A percentile compares a stretch with the other conserved stretches of the same genome.
Evolutionary conservation across 1,284 basidiomycete genomes (phyloP).

Genomic region (Rhizoctonia solani): DNA sequence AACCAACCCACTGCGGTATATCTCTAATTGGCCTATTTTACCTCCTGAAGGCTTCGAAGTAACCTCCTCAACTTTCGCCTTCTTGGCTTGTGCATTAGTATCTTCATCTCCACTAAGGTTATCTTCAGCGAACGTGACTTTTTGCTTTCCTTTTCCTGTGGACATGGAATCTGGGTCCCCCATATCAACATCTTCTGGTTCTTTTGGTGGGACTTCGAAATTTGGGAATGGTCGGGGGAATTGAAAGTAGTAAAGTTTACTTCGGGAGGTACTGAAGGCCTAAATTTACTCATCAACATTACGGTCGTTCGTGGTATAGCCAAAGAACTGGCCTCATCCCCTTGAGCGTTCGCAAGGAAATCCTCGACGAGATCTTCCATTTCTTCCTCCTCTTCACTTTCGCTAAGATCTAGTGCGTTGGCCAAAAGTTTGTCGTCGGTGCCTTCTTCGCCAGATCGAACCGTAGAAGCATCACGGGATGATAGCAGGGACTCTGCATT

Average conservation of each 20-base stretch:
- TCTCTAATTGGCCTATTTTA: constrained; percentile 77
- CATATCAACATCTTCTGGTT: constrained; percentile 36
- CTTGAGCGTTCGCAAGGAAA: constrained; percentile 56
- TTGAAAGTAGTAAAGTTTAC: constrained; percentile 87
- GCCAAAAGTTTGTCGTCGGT: constrained; percentile 61
- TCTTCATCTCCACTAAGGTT: constrained; percentile 40
- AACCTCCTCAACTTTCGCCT: constrained; percentile 32
- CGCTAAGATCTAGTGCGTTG: constrained; percentile 79
- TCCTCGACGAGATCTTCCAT: constrained; percentile 83
- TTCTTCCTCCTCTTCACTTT: constrained; percentile 85
- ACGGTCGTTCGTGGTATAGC: constrained; percentile 19
- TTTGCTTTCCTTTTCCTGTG: constrained; percentile 40
- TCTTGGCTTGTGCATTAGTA: constrained; percentile 45
- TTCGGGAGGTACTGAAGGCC: constrained; percentile 46
- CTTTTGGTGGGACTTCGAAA: constrained; percentile 52
- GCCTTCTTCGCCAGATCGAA: constrained; percentile 44
- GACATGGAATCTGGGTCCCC: constrained; percentile 44
- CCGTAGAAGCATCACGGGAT: constrained; percentile 13
- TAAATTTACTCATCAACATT: no score
- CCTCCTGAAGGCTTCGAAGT: constrained; percentile 66
- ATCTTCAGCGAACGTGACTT: constrained; percentile 41
- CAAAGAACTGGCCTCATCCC: constrained; percentile 40
- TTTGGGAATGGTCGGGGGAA: constrained; percentile 88
- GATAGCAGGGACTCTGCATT: constrained; percentile 8
- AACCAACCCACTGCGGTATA: constrained; percentile 82